Evolutionary conservation across 23 red algal species (phyloP).

Genomic region (Pyropia yezoensis): DNA sequence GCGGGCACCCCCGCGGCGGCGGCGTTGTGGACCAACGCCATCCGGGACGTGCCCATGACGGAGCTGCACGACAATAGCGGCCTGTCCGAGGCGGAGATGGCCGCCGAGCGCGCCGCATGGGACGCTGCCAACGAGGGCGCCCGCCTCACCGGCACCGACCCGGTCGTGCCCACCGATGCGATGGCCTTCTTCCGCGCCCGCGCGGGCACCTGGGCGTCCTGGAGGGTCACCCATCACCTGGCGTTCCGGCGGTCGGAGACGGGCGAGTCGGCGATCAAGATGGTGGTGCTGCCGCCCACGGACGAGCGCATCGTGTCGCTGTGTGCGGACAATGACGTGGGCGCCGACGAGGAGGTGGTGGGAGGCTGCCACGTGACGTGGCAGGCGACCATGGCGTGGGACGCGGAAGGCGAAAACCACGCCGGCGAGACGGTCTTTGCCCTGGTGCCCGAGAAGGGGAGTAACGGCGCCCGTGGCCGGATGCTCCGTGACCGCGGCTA

Average conservation of each 20-base stretch:
- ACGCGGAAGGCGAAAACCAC: conserved; percentile 92
- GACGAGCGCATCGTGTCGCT: conserved; percentile 69
- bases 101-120: too few relatives aligned
- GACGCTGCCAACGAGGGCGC: too few relatives aligned
- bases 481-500: conserved; percentile 93
- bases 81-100: too few relatives aligned
- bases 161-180: conserved; percentile 28
- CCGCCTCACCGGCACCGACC: not conserved
- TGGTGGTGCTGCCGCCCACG: conserved; percentile 36
- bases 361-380: conserved; percentile 92
- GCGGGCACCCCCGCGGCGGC: too few relatives aligned
- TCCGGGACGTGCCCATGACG: too few relatives aligned
- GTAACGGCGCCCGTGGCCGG: conserved; percentile 40
- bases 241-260: conserved; percentile 84
- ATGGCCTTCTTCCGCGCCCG: conserved; percentile 93
- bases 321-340: conserved; percentile 46
- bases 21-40: too few relatives aligned
- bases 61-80: too few relatives aligned
- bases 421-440: conserved; percentile 84
- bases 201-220: conserved; percentile 68
- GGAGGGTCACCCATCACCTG: conserved; percentile 94
- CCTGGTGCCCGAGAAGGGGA: conserved; percentile 41
- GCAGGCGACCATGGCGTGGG: conserved; percentile 88
- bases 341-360: conserved; percentile 10
- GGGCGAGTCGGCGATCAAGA: conserved; percentile 67